A percentile compares a stretch with the other conserved stretches of the same genome.
Evolutionary conservation across 768 basidiomycete genomes (phyloP).

Genomic region (Russula earlei): DNA sequence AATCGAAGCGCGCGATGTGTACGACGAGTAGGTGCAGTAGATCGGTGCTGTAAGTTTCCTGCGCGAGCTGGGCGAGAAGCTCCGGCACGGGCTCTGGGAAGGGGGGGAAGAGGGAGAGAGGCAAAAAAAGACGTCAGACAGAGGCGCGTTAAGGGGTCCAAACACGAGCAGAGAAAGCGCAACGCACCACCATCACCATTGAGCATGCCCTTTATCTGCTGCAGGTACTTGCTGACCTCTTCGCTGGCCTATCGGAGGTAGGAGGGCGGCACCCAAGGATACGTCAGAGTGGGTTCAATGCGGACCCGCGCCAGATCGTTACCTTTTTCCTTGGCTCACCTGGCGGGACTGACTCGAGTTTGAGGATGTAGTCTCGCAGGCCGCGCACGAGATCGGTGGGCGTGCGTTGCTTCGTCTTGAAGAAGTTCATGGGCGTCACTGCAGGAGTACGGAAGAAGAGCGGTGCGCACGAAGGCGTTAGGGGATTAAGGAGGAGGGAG

Average conservation of each 20-base stretch:
- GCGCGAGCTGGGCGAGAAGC: conserved; percentile 85
- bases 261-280: not conserved
- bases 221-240: conserved; percentile 81
- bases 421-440: conserved; percentile 73
- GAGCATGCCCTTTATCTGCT: conserved; percentile 82
- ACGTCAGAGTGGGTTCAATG: not conserved
- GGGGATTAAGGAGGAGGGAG: not conserved
- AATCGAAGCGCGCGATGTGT: conserved; percentile 82
- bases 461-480: not conserved
- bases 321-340: conserved; percentile 82
- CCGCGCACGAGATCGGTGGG: conserved; percentile 82
- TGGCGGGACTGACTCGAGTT: conserved; percentile 62
- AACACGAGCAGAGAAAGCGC: conserved; percentile 21
- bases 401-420: conserved; percentile 83
- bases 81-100: conserved; percentile 77
- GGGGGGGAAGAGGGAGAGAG: too few relatives aligned
- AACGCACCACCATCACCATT: conserved; percentile 78
- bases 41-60: conserved; percentile 91
- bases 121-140: not conserved
- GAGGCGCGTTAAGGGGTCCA: not conserved
- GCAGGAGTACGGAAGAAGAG: not conserved
- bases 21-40: conserved; percentile 72
- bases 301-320: conserved; percentile 18
- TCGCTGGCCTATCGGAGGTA: conserved; percentile 60
- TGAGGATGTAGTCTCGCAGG: conserved; percentile 68